Base-by-base conservation (phyloP, 2,329 filamentous ascomycete species). In the Monilinia vaccinii-corymbosi region DNA sequence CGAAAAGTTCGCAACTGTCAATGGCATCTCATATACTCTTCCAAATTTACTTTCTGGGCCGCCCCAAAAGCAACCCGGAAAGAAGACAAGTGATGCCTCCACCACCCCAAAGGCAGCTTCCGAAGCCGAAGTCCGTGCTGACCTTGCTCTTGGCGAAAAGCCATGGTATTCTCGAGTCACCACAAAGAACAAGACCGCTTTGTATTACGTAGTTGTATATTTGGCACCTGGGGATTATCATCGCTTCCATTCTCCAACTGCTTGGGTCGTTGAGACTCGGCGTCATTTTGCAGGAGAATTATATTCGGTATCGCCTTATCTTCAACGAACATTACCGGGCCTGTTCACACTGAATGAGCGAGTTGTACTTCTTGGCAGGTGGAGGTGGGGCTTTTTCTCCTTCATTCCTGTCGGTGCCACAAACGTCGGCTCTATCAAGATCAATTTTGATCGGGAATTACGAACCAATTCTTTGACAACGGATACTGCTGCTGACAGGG, bases 281-380 rank as follows among this genome's bases (percentile, higher is more conserved):
- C 89, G 94, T n/a, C 94, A 99, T 76, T 99, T 99, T 72, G 92
- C 94, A 0, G 94, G 94, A 61, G 95, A 99, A 74, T 81, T 99
- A 10, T 99, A 89, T 78, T 93, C 88, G 58, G 94, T 99, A 5
- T 96, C 91, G 0, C 94, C 94, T 0, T 99, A 97, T 74, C 82
- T 99, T 14, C 92, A 97, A 73, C 87, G 90, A 65, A 96, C 89
- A 0, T 80, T 99, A 0, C 94, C 94, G 0, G 93, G 93, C 2
- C 83, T 99, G 1, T 99, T 99, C 77, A 97, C 93, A 0, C 80
- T 99, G 23, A 99, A 99, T 74, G 94, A 99, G 76, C 86, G 94
- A 58, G 91, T 99, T 28, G 94, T 96, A 1, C 83, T 99, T 0
- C 81, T 99, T 1, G 94, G 94, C 21, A 83, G 91, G 61, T 99